Evolutionary conservation across 2,329 filamentous ascomycete genomes (phyloP).

Genomic region (Biscogniauxia mediterranea): DNA sequence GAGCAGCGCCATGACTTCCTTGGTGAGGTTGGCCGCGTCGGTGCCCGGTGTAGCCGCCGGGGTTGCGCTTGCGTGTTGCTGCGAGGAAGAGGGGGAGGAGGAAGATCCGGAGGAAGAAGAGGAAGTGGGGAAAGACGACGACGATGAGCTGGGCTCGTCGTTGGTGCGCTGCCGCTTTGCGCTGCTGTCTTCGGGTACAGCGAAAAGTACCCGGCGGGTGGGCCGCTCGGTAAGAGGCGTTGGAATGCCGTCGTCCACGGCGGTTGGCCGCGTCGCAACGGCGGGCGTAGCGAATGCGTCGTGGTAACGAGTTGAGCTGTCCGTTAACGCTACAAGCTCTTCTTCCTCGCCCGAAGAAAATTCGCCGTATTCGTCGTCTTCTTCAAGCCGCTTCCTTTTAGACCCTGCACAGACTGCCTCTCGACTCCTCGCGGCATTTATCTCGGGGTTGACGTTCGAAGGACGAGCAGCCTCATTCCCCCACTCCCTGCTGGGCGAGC

Average conservation of each 20-base stretch:
- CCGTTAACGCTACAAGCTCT: slow-evolving; percentile 22
- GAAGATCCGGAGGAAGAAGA: background rate
- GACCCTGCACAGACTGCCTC: slow-evolving; percentile 9
- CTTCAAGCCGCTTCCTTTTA: slow-evolving; percentile 27
- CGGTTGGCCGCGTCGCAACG: slow-evolving; percentile 2
- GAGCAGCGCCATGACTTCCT: slow-evolving; percentile 51
- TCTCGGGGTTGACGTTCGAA: background rate
- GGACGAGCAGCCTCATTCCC: slow-evolving; percentile 4
- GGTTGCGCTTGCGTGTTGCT: slow-evolving; percentile 11
- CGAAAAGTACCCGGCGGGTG: slow-evolving; percentile 28
- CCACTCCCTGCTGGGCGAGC: slow-evolving; percentile 7
- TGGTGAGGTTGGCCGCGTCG: slow-evolving; percentile 34
- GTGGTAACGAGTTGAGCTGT: slow-evolving; percentile 14
- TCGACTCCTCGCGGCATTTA: background rate
- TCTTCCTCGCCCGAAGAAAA: slow-evolving; percentile 30
- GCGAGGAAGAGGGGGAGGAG: slow-evolving; percentile 10
- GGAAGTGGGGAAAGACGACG: background rate
- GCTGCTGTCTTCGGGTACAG: slow-evolving; percentile 13
- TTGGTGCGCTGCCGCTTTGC: slow-evolving; percentile 24
- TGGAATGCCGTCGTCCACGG: slow-evolving; percentile 22
- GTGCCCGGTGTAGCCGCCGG: slow-evolving; percentile 14
- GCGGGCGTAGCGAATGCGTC: background rate
- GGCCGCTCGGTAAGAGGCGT: slow-evolving; percentile 30
- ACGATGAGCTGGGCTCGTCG: background rate
- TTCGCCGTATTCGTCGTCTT: slow-evolving; percentile 27